Base-by-base conservation (phyloP, 2,329 filamentous ascomycete genomes). In the Graphiopsis chlorocephala region DNA sequence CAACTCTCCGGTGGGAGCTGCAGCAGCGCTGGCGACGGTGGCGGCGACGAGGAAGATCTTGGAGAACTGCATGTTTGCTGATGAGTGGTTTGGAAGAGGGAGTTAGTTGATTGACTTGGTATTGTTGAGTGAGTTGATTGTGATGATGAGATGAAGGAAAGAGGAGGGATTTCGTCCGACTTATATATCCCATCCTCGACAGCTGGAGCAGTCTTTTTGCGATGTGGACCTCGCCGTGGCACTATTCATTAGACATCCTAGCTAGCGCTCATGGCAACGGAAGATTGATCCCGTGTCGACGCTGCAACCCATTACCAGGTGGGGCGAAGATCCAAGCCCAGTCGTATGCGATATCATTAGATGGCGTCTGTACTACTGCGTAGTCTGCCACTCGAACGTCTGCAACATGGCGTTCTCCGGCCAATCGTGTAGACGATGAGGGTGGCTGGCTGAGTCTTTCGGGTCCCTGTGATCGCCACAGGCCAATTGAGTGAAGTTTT, bases 111-210 rank as follows among this genome's bases (percentile, higher is more conserved):
- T 53, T 53, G 26, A 17, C 15, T 53, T 31, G 50, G 50, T 31
- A 4, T 6, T 53, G 28, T 29, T 53, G 26, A 53, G 17, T n/a
- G 26, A 53, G 28, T 31, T 53, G 50, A 31, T 7, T 53, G 50
- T 53, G 50, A 53, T 53, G 50, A 53, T n/a, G 50, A 53, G 50
- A 53, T 29, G 50, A 53, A 29, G 50, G 15, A 53, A 31, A 53
- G 50, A 53, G 26, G 50, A 53, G 50, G 50, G 26, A 29, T 31
- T 17, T n/a, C 14, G 14, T 29, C 17, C 17, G 26, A 17, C 50
- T 53, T 53, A 20, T 53, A 53, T 53, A 31, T 53, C 50, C 15
- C 15, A 20, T 53, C 17, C 8, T 53, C 26, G 15, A n/a, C 15
- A 28, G 1, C 48, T 29, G 26, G 15, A 52, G 48, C 48, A n/a